phyloP scores from a whole-genome alignment of 768 basidiomycete species.

The Pholiota conissans region DNA sequence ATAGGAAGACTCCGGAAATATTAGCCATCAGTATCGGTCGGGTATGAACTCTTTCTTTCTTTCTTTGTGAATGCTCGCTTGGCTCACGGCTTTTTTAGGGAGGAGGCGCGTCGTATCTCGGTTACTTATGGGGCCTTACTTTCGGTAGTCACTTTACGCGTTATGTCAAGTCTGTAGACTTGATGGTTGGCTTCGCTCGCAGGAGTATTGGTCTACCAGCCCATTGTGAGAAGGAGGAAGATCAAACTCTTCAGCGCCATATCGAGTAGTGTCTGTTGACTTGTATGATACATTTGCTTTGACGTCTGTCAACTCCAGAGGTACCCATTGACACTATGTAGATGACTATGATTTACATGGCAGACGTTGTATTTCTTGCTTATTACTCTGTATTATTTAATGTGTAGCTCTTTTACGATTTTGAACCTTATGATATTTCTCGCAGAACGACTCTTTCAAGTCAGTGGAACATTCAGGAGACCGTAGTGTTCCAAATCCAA shows the following conservation, averaged over 20 bases:
- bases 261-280: too few species aligned
- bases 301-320: too few species aligned
- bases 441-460: too few species aligned
- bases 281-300: too few species aligned
- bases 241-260: not conserved
- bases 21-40: constrained; percentile 25
- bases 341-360: too few species aligned
- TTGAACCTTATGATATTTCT: not conserved
- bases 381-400: not conserved
- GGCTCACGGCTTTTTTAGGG: constrained; percentile 6
- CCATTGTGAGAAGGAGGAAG: not conserved
- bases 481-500: too few species aligned
- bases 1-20: constrained; percentile 23
- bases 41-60: constrained; percentile 8
- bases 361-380: not conserved
- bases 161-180: constrained; percentile 38
- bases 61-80: not conserved
- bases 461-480: too few species aligned
- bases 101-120: constrained; percentile 22
- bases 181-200: constrained; percentile 25
- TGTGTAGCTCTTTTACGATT: not conserved
- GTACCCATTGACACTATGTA: too few species aligned
- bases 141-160: constrained; percentile 44
- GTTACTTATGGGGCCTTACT: constrained; percentile 46
- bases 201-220: constrained; percentile 17